phyloP scores from a whole-genome alignment of 73 alveolate genomes.

The Tetrahymena thermophila region DNA sequence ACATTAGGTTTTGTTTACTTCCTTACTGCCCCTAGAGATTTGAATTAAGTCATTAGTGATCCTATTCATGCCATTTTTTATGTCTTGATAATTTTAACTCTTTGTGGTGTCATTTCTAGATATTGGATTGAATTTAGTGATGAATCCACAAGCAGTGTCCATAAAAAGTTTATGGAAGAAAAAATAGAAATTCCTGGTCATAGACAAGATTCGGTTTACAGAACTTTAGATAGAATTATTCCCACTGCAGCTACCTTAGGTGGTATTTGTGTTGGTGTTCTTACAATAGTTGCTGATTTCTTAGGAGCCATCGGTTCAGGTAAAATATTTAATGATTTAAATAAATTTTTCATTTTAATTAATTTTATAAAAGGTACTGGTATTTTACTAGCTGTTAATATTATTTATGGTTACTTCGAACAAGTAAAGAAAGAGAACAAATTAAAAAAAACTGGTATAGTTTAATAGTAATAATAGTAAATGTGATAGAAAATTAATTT shows the following conservation, averaged over 20 bases:
- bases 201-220: conserved; percentile 64
- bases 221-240: conserved; percentile 86
- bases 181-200: conserved; percentile 46
- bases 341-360: background rate
- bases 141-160: conserved; percentile 94
- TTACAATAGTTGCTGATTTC: conserved; percentile 98
- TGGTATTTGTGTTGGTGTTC: conserved; percentile 99
- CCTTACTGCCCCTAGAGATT: conserved; percentile 92
- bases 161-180: conserved; percentile 97
- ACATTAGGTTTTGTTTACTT: conserved; percentile 86
- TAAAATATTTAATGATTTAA: background rate
- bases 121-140: conserved; percentile 98
- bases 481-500: background rate
- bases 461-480: background rate
- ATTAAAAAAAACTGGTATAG: background rate
- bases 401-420: conserved; percentile 98
- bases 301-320: conserved; percentile 99
- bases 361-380: conserved; percentile 83
- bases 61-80: conserved; percentile 97
- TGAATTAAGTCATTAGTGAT: conserved; percentile 55
- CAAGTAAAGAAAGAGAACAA: conserved; percentile 74
- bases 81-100: conserved; percentile 84
- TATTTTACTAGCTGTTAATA: conserved; percentile 96
- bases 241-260: conserved; percentile 99
- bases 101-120: conserved; percentile 99